Evolutionary conservation across 2,329 filamentous ascomycete genomes (phyloP).

Genomic region (Phaeophleospora eucalypticola): DNA sequence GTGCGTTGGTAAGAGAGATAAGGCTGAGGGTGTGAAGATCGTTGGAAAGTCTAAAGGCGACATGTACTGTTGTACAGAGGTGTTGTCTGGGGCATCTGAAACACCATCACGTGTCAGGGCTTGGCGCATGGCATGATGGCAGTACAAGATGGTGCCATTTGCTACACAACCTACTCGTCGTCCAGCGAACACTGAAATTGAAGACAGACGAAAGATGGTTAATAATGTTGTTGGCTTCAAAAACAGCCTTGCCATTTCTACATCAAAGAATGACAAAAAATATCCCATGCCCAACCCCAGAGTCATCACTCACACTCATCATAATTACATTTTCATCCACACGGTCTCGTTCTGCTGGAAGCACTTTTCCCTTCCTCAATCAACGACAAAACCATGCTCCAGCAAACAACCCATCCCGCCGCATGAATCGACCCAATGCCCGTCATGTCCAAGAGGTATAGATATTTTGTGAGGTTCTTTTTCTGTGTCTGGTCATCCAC

Average conservation of each 20-base stretch:
- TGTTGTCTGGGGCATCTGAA: neutral
- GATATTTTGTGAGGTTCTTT: neutral
- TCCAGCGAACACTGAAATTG: too few species aligned
- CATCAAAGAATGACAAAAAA: constrained; percentile 2
- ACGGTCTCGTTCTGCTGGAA: neutral
- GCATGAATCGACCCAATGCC: neutral
- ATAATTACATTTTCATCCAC: neutral
- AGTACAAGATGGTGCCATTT: too few species aligned
- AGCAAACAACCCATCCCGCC: neutral
- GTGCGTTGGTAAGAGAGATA: too few species aligned
- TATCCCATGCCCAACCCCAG: neutral
- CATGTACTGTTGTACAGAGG: neutral
- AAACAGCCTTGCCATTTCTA: constrained; percentile 14
- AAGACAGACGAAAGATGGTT: too few species aligned
- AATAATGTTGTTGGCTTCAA: too few species aligned
- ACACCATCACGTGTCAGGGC: neutral
- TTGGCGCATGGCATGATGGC: neutral
- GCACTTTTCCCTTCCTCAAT: neutral
- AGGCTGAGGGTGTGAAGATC: too few species aligned
- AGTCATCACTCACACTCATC: neutral
- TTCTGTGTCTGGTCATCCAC: neutral
- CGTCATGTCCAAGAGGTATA: neutral
- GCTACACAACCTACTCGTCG: too few species aligned
- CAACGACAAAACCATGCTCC: neutral
- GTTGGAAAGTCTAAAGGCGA: neutral